A percentile compares a stretch with the other conserved stretches of the same genome.
Evolutionary conservation across 2,329 filamentous ascomycete species (phyloP).

Genomic region (Pyricularia grisea): DNA sequence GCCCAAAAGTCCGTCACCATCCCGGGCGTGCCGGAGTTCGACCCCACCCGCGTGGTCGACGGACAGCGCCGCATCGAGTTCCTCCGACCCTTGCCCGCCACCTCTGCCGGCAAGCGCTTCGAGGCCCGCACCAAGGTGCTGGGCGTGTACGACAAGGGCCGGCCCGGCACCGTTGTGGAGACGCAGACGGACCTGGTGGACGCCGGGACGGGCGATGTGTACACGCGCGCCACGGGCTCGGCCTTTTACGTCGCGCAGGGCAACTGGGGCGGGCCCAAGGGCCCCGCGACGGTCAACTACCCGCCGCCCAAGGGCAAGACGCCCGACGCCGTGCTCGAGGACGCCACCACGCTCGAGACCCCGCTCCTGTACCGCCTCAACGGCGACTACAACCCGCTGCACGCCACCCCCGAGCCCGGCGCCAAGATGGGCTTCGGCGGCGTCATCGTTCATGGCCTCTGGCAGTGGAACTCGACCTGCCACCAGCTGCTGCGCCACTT

Average conservation of each 20-base stretch:
- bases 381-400: conserved; percentile 90
- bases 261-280: conserved; percentile 83
- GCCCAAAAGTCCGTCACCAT: conserved; percentile 57
- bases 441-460: conserved; percentile 81
- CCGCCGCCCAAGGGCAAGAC: conserved; percentile 59
- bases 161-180: conserved; percentile 72
- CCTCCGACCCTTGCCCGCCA: conserved; percentile 64
- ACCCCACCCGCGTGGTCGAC: conserved; percentile 66
- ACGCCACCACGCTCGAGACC: conserved; percentile 64
- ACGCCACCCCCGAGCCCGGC: conserved; percentile 78
- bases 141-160: conserved; percentile 85
- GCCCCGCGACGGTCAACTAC: conserved; percentile 69
- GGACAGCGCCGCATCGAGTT: conserved; percentile 75
- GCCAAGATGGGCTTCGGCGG: conserved; percentile 87
- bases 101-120: conserved; percentile 63
- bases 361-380: conserved; percentile 76
- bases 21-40: conserved; percentile 67
- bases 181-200: conserved; percentile 72
- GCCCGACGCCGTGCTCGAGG: conserved; percentile 61
- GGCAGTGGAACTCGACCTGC: conserved; percentile 72
- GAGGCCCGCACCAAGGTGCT: conserved; percentile 70
- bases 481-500: conserved; percentile 66
- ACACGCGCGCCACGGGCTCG: conserved; percentile 58
- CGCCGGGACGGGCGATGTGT: conserved; percentile 57
- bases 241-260: conserved; percentile 74